These are phyloP conservation scores for Rosellinia necatrix DNA, from an alignment of 2,329 filamentous ascomycete species.

Conservation along the genomic window DNA sequence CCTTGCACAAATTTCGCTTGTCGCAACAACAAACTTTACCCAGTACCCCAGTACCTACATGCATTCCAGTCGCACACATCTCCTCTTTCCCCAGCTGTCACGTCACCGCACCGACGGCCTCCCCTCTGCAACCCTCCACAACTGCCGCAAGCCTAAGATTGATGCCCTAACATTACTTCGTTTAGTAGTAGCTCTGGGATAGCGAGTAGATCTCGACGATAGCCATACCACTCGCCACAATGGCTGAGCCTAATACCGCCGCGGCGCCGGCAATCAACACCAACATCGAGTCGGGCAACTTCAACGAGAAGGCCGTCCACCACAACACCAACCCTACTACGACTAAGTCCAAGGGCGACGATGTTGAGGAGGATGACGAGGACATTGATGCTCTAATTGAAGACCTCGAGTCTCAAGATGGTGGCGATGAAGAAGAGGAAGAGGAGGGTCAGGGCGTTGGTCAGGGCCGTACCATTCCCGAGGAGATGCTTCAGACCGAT, in stretches of 20 bases:
- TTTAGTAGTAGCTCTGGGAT: conserved; percentile 23
- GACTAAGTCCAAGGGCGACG: conserved; percentile 50
- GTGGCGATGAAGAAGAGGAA: conserved; percentile 68
- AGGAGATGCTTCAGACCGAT: conserved; percentile 79
- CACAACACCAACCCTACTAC: conserved; percentile 42
- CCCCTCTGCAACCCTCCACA: conserved; percentile 5
- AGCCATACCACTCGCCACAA: conserved; percentile 42
- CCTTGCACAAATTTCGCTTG: conserved; percentile 17
- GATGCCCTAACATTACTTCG: conserved; percentile 12
- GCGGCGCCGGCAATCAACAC: conserved; percentile 64
- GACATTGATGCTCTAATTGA: conserved; percentile 87
- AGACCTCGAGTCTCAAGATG: conserved; percentile 83
- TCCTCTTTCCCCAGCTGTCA: background rate
- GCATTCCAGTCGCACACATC: conserved; percentile 32
- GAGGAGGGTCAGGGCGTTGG: conserved; percentile 56
- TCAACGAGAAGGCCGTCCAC: conserved; percentile 64
- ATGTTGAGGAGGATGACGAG: conserved; percentile 76
- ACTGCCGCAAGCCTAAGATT: conserved; percentile 3
- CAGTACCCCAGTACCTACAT: conserved; percentile 32
- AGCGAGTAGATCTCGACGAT: conserved; percentile 32
- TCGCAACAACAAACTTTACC: conserved; percentile 19
- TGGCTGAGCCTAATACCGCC: conserved; percentile 60
- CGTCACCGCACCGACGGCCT: background rate
- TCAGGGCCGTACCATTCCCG: conserved; percentile 60
- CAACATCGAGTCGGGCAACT: conserved; percentile 66